Evolutionary conservation across 768 basidiomycete genomes (phyloP), one percentile per base, ranked within the genome.

Genomic region (Kwoniella sp.): DNA sequence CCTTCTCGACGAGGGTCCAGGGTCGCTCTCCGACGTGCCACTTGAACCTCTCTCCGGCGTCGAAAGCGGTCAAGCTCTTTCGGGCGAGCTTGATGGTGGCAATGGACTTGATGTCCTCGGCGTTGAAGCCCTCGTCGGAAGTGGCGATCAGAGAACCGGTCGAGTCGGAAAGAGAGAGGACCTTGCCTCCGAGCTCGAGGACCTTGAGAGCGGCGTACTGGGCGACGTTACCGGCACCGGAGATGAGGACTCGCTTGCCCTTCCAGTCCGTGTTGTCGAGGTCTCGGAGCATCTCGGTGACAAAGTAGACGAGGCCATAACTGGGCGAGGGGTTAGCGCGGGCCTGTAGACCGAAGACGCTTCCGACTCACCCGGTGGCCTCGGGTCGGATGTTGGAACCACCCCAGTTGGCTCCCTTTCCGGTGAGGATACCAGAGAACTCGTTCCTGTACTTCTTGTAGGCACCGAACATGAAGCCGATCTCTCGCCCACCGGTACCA

Each of bases 261-360:
- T 75, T 72, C 72, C 74, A 78, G 63, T 72, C 82, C 71, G 79
- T 79, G 65, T 77, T 78, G 70, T 84, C 81, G 15, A 84, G 80
- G 72, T 80, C 81, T 19, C 80, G 76, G 47, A 78, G 66, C 77
- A 85, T 84, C 75, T 83, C 81, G 63, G 82, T 78, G 62, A 85
- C 83, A 70, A 81, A 87, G 79, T 86, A 87, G 73, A 87, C 83
- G 65, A 86, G 76, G 65, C 85, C 85, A 70, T 82, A 86, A 26
- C 84, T 83, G 40, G 40, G 19, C 20, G 40, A 26, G 25, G 17
- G 28, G 26, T 17, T 7, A 14, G n/a, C 27, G 17, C 28, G n/a
- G 28, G 15, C 32, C 28, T 45, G 25, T n/a, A 11, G 17, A 22
- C n/a, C 31, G 41, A 26, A 47, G 32, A 34, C 10, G 22, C 41